Percentiles rank a stretch among this genome's conserved stretches.
These are phyloP conservation scores for Pestalotiopsis fici DNA, from an alignment of 2,329 filamentous ascomycete species.

Conservation along the genomic window DNA sequence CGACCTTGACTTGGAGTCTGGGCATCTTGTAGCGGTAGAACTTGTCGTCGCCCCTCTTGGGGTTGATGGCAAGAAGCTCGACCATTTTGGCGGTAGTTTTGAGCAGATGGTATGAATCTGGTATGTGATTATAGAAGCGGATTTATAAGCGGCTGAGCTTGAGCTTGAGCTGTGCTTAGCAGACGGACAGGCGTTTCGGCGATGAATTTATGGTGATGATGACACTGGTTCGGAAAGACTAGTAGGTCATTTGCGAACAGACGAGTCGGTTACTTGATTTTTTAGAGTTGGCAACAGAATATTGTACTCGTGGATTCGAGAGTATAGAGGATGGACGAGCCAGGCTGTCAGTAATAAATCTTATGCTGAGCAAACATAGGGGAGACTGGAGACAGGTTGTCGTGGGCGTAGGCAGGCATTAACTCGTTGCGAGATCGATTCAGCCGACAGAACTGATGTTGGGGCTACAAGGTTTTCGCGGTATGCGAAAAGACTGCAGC, in stretches of 20 bases:
- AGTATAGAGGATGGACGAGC: constrained; percentile 40
- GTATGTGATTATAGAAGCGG: background rate
- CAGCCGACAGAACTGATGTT: constrained; percentile 93
- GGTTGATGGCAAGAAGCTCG: constrained; percentile 74
- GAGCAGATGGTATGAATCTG: constrained; percentile 3
- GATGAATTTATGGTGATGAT: background rate
- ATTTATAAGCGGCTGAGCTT: background rate
- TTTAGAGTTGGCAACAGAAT: background rate
- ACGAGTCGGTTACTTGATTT: background rate
- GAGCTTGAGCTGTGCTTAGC: background rate
- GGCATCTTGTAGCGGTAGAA: constrained; percentile 99
- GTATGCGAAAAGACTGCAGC: constrained; percentile 97
- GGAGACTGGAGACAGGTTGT: constrained; percentile 48
- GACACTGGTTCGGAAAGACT: constrained; percentile 4
- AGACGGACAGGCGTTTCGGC: background rate
- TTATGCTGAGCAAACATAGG: constrained; percentile 57
- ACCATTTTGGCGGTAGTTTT: constrained; percentile 72
- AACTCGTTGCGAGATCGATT: constrained; percentile 52
- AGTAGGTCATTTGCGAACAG: constrained; percentile 10
- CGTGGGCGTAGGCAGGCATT: constrained; percentile 58
- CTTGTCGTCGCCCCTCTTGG: constrained; percentile 94
- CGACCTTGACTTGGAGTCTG: constrained; percentile 96
- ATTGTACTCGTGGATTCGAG: constrained; percentile 11
- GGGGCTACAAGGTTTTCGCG: constrained; percentile 89
- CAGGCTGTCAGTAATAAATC: constrained; percentile 55